Percentiles rank a stretch among this genome's conserved stretches.
phyloP scores from a whole-genome alignment of 2,329 filamentous ascomycete genomes.

The Trichoderma aggressivum region DNA sequence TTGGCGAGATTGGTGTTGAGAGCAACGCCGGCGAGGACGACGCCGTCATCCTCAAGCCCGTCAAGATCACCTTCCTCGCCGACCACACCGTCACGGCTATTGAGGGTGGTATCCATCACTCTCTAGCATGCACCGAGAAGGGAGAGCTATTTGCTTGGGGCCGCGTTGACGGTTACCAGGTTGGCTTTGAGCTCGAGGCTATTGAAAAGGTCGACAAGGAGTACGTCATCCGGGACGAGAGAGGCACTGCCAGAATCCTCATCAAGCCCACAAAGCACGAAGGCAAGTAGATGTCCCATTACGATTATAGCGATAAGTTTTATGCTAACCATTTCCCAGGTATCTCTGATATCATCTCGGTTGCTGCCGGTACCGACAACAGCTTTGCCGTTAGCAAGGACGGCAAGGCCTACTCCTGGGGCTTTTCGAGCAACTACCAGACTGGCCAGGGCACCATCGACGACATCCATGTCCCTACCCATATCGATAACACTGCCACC shows the following conservation, averaged over 20 bases:
- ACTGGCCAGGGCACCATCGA: conserved; percentile 75
- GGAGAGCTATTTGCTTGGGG: conserved; percentile 61
- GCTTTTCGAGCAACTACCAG: conserved; percentile 76
- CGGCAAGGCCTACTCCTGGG: conserved; percentile 74
- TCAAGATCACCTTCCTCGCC: conserved; percentile 61
- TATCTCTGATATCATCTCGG: conserved; percentile 50
- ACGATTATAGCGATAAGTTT: not conserved
- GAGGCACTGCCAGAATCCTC: conserved; percentile 63
- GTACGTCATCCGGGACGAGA: conserved; percentile 59
- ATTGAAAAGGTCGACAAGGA: conserved; percentile 43
- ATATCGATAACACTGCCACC: conserved; percentile 82
- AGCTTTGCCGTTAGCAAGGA: conserved; percentile 67
- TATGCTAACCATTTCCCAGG: conserved; percentile 27
- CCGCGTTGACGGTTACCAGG: conserved; percentile 50
- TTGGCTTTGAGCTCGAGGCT: conserved; percentile 55
- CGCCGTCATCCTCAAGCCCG: conserved; percentile 69
- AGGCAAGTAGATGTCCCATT: conserved; percentile 36
- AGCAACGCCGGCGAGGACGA: conserved; percentile 51
- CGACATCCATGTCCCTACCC: conserved; percentile 71
- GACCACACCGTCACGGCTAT: conserved; percentile 64
- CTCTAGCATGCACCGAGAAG: conserved; percentile 56
- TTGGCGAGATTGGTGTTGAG: conserved; percentile 69
- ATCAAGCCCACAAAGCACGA: conserved; percentile 40
- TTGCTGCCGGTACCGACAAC: conserved; percentile 68
- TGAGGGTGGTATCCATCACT: conserved; percentile 72